Conservation (phyloP, 176 grass and related monocot species). For the Aegilops tauschii region DNA sequence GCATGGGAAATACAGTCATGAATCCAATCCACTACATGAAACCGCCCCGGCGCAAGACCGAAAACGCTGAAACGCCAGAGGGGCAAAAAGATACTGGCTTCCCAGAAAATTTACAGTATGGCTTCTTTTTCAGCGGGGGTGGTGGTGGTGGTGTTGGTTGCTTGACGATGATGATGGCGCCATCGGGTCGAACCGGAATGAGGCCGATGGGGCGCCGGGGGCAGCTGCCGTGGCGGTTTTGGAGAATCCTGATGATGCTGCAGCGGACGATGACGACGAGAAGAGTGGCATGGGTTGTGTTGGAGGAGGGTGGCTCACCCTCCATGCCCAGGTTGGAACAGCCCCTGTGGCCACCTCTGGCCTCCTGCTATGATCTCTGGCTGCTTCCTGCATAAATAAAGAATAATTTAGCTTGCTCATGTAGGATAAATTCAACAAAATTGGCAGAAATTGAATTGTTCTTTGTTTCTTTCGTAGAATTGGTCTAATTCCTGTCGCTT, state of each 20-base stretch:
- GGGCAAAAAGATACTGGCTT: constrained; percentile 23
- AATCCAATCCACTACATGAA: constrained; percentile 46
- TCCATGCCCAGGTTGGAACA: constrained; percentile 58
- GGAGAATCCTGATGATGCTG: constrained; percentile 99
- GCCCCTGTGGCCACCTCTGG: constrained; percentile 31
- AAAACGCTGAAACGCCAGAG: constrained; percentile 38
- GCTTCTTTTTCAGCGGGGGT: constrained; percentile 30
- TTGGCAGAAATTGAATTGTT: not conserved
- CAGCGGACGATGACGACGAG: constrained; percentile 54
- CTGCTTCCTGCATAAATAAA: constrained; percentile 46
- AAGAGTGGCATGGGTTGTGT: constrained; percentile 26
- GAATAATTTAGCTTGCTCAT: constrained; percentile 5
- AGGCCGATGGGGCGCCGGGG: constrained; percentile 5
- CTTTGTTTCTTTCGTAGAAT: not conserved
- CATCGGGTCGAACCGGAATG: constrained; percentile 33
- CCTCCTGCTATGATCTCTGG: constrained; percentile 48
- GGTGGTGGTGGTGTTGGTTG: constrained; percentile 7
- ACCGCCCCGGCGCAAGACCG: constrained; percentile 26
- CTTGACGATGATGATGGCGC: constrained; percentile 43
- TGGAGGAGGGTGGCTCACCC: constrained; percentile 24
- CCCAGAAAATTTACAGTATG: constrained; percentile 42
- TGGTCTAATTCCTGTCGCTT: not conserved
- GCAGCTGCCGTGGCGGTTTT: constrained; percentile 44
- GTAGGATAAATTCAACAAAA: not conserved
- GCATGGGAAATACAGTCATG: constrained; percentile 34